Percentiles rank a stretch among this genome's conserved stretches.
These are phyloP conservation scores for Neoascochyta sp. DNA, from an alignment of 2,329 filamentous ascomycete genomes.

Conservation along the genomic window DNA sequence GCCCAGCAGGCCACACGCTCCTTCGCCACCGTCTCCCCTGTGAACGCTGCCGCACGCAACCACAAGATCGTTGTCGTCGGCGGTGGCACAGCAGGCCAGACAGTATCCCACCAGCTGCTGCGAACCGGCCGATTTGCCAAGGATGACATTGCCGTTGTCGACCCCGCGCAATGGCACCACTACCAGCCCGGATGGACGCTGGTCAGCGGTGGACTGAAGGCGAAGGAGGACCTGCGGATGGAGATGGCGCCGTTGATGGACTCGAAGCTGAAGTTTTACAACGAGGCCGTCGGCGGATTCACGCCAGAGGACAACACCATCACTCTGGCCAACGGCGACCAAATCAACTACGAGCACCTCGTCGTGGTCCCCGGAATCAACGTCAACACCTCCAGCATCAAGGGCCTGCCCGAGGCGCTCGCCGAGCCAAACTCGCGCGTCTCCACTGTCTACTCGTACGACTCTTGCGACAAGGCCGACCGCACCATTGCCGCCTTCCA, in stretches of 20 bases:
- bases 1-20: constrained; percentile 7
- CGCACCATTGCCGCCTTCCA: constrained; percentile 30
- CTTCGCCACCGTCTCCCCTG: constrained; percentile 28
- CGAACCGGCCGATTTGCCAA: constrained; percentile 53
- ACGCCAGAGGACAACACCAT: constrained; percentile 56
- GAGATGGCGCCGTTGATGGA: constrained; percentile 54
- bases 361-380: constrained; percentile 54
- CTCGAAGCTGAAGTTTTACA: constrained; percentile 60
- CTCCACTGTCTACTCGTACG: constrained; percentile 39
- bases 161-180: constrained; percentile 61
- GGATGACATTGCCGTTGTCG: constrained; percentile 62
- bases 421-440: constrained; percentile 32
- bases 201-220: constrained; percentile 63
- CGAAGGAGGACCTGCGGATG: constrained; percentile 55
- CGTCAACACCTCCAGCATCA: constrained; percentile 28
- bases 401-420: constrained; percentile 36
- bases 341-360: constrained; percentile 60
- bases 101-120: constrained; percentile 65
- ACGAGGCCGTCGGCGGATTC: constrained; percentile 50
- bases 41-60: constrained; percentile 36
- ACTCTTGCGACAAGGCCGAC: constrained; percentile 39
- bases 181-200: constrained; percentile 70
- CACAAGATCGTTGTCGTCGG: constrained; percentile 67
- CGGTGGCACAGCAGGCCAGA: constrained; percentile 62
- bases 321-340: constrained; percentile 54